phyloP scores from a whole-genome alignment of 345 rosid genomes.

The Pistacia atlantica region DNA sequence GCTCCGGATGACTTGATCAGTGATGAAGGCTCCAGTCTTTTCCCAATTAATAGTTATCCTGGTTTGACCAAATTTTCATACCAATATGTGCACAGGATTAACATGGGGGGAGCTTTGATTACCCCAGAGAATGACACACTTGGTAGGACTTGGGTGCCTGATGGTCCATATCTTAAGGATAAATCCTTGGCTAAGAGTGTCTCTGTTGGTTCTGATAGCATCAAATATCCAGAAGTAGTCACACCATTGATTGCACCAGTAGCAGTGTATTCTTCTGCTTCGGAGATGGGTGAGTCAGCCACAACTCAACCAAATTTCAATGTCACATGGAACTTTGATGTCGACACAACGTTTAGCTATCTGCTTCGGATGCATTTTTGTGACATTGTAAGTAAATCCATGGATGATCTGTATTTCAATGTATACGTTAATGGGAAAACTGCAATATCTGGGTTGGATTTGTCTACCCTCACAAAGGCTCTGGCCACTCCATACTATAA shows the following conservation, averaged over 20 bases:
- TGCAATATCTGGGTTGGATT: slow-evolving; percentile 69
- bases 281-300: slow-evolving; percentile 56
- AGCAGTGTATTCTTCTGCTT: slow-evolving; percentile 62
- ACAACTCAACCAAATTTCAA: slow-evolving; percentile 55
- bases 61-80: slow-evolving; percentile 51
- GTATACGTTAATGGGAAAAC: slow-evolving; percentile 65
- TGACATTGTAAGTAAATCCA: slow-evolving; percentile 73
- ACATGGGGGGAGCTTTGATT: slow-evolving; percentile 73
- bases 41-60: slow-evolving; percentile 42
- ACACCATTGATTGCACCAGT: slow-evolving; percentile 73
- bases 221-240: slow-evolving; percentile 48
- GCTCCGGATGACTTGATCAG: slow-evolving; percentile 64
- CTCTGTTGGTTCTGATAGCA: slow-evolving; percentile 38
- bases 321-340: slow-evolving; percentile 65
- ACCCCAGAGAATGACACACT: slow-evolving; percentile 59
- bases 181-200: slow-evolving; percentile 36
- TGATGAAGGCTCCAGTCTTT: slow-evolving; percentile 53
- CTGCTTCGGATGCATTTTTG: slow-evolving; percentile 74
- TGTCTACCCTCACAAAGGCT: slow-evolving; percentile 46
- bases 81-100: slow-evolving; percentile 65
- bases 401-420: slow-evolving; percentile 70
- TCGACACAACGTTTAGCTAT: slow-evolving; percentile 55
- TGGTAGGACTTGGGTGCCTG: slow-evolving; percentile 62
- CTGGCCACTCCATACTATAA: slow-evolving; percentile 63
- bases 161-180: slow-evolving; percentile 50